A percentile compares a stretch with the other conserved stretches of the same genome.
These are phyloP conservation scores for Rosa chinensis DNA, from an alignment of 306 rosid genomes.

Conservation along the genomic window DNA sequence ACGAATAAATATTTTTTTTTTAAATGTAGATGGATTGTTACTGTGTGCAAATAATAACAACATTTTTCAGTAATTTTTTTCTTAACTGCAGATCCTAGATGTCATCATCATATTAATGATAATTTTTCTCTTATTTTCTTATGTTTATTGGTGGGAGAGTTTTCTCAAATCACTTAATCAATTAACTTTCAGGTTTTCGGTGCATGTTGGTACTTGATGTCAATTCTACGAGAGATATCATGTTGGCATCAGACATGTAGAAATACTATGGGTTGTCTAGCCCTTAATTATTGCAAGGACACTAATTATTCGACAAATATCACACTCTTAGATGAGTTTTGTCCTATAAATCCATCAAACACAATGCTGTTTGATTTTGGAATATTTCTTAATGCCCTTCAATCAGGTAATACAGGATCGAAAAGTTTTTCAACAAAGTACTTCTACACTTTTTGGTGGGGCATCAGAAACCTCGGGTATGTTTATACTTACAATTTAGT, in stretches of 20 bases:
- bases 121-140: not conserved
- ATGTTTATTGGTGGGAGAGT: not conserved
- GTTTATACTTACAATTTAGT: not conserved
- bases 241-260: constrained; percentile 3
- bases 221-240: no score
- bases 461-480: constrained; percentile 38
- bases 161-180: not conserved
- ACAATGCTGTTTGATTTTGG: constrained; percentile 12
- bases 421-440: constrained; percentile 22
- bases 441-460: constrained; percentile 37
- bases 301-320: not conserved
- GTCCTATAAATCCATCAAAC: not conserved
- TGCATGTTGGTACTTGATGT: constrained; percentile 9
- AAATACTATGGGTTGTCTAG: not conserved
- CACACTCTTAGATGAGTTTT: not conserved
- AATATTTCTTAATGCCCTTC: constrained; percentile 4
- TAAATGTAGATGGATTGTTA: no score
- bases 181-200: constrained; percentile 8
- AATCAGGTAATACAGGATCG: not conserved
- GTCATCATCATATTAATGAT: no score
- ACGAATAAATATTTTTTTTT: no score
- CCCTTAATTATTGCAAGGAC: not conserved
- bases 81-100: no score
- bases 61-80: no score
- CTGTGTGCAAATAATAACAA: no score